Evolutionary conservation across 805 yeast genomes (phyloP).

Genomic region (Saccharomycodes ludwigii): DNA sequence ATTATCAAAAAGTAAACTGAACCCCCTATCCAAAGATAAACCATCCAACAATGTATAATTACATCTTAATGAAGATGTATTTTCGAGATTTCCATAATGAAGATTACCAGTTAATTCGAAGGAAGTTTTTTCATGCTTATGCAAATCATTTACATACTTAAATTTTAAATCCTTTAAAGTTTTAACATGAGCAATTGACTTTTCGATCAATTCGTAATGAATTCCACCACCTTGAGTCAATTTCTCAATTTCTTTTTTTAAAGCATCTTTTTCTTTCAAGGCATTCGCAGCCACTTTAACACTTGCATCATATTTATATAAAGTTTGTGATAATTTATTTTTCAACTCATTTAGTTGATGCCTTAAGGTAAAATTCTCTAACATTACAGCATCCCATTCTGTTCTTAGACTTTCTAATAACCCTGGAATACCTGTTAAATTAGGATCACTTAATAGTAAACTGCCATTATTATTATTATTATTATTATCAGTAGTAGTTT

Average conservation of each 20-base stretch:
- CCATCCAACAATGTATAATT: not conserved
- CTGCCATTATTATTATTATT: not conserved
- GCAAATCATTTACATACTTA: slow-evolving; percentile 7
- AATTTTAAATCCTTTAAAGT: too few species aligned
- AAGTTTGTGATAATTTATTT: slow-evolving; percentile 62
- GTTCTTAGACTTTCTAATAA: slow-evolving; percentile 64
- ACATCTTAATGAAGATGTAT: not conserved
- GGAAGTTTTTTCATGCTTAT: slow-evolving; percentile 2
- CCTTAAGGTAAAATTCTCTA: slow-evolving; percentile 67
- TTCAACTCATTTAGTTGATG: slow-evolving; percentile 56
- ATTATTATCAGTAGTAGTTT: not conserved
- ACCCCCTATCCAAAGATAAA: too few species aligned
- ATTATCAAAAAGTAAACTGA: too few species aligned
- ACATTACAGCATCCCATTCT: slow-evolving; percentile 81
- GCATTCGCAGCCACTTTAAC: slow-evolving; percentile 70
- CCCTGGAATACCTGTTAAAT: slow-evolving; percentile 62
- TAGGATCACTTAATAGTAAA: slow-evolving; percentile 1
- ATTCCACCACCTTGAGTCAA: slow-evolving; percentile 32
- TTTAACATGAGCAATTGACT: too few species aligned
- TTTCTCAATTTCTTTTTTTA: slow-evolving; percentile 49
- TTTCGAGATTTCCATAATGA: not conserved
- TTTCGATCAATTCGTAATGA: slow-evolving; percentile 11
- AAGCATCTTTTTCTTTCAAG: slow-evolving; percentile 64
- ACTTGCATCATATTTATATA: slow-evolving; percentile 86
- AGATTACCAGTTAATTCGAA: not conserved